Base-by-base conservation (phyloP, 2,329 filamentous ascomycete species). In the Dryadomyces quercus-mongolicae region DNA sequence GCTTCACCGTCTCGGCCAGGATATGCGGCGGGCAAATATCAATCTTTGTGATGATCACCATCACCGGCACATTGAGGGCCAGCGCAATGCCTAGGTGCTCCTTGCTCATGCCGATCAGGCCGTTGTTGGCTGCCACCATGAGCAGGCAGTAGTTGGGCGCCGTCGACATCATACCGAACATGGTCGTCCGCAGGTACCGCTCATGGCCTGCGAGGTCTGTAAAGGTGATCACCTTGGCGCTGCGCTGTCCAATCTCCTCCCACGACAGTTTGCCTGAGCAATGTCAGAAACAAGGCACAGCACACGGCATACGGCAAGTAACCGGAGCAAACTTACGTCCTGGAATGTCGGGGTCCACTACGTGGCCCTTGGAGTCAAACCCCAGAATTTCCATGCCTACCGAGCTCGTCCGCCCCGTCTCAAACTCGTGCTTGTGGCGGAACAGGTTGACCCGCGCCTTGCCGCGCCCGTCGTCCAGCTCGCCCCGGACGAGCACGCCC, bases 311-410 rank as follows among this genome's bases (percentile, higher is more conserved):
- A n/a, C n/a, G n/a, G n/a, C n/a, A n/a, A n/a, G n/a, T n/a, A n/a
- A n/a, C n/a, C n/a, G n/a, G n/a, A n/a, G 15, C 8, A 18, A 5
- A 67, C 71, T 85, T 88, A 67, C 93, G 81, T 1, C 90, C 92
- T 2, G 91, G 87, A 0, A 85, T 86, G 56, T 86, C 86, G 43
- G 88, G 92, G 16, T 83, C 81, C 16, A 97, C 80, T 31, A 95
- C 85, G 25, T 91, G 81, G 31, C 93, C 92, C 54, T 80, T 78
- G 51, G 86, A 89, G 68, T 97, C 90, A 62, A 96, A 98, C 2
- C 93, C 93, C 85, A 97, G 90, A 58, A 97, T 97, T 68, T 98
- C 93, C 91, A 97, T 94, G 45, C 93, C 92, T 0, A 98, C 93
- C 0, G 91, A 96, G 66, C 89, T 95, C 10, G 93, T 98, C 60